Evolutionary conservation across 2,329 filamentous ascomycete species (phyloP).

Genomic region (Aphanocladium album): DNA sequence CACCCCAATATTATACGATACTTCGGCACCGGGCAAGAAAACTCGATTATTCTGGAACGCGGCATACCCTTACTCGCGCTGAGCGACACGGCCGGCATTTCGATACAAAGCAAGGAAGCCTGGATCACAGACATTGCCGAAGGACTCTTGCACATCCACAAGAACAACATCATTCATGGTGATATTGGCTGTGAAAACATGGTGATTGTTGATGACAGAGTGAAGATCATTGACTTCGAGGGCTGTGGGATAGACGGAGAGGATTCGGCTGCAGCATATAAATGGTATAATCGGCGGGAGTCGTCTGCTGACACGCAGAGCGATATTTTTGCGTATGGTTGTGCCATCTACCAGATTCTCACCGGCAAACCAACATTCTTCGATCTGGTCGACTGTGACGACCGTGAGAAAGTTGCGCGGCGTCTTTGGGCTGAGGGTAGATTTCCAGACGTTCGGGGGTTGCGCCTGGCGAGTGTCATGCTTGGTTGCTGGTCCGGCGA

Average conservation of each 20-base stretch:
- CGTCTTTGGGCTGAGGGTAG: neutral
- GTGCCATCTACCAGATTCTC: slow-evolving; percentile 3
- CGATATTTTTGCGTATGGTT: slow-evolving; percentile 8
- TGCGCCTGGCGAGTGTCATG: neutral
- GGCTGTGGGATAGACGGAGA: slow-evolving; percentile 2
- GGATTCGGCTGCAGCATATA: slow-evolving; percentile 2
- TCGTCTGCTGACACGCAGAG: neutral
- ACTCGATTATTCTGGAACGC: neutral
- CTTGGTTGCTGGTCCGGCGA: neutral
- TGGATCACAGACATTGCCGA: slow-evolving; percentile 3
- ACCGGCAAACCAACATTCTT: slow-evolving; percentile 4
- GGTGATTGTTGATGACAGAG: neutral
- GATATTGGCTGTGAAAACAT: slow-evolving; percentile 11
- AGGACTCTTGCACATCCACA: slow-evolving; percentile 4
- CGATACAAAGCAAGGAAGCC: neutral
- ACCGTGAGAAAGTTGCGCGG: neutral
- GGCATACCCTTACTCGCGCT: neutral
- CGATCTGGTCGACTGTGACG: neutral
- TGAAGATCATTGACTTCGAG: slow-evolving; percentile 9
- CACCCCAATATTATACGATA: slow-evolving; percentile 7
- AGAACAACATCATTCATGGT: slow-evolving; percentile 1
- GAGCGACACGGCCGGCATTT: neutral
- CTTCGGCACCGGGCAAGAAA: neutral
- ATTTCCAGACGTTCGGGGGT: neutral
- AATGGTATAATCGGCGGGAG: slow-evolving; percentile 8